phyloP scores from a whole-genome alignment of 2,329 filamentous ascomycete genomes.

The Blastomyces percursus region DNA sequence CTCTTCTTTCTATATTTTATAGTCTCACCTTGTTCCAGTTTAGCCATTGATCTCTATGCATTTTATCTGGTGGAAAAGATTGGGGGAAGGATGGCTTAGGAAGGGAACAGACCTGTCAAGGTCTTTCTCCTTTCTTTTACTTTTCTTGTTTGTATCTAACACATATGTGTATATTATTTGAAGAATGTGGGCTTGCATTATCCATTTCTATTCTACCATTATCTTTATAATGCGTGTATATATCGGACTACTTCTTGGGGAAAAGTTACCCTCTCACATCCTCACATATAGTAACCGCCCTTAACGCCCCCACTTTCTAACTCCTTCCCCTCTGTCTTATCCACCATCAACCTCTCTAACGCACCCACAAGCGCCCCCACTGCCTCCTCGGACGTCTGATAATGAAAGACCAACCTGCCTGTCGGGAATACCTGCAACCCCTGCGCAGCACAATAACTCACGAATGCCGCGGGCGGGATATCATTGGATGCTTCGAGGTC shows the following conservation, averaged over 20 bases:
- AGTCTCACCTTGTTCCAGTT: neutral
- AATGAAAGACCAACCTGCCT: slow-evolving; percentile 21
- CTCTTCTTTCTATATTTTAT: neutral
- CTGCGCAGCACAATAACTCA: slow-evolving; percentile 16
- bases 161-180: neutral
- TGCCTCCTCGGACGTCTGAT: slow-evolving; percentile 19
- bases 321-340: slow-evolving; percentile 16
- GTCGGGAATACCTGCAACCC: slow-evolving; percentile 17
- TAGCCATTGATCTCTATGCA: neutral
- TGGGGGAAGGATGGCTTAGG: neutral
- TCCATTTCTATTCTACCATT: neutral
- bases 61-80: neutral
- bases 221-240: neutral
- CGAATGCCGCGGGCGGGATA: slow-evolving; percentile 13
- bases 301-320: slow-evolving; percentile 13
- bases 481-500: slow-evolving; percentile 18
- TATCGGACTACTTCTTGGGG: too few species aligned
- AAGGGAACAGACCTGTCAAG: neutral
- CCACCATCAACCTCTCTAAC: slow-evolving; percentile 16
- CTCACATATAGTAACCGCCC: slow-evolving; percentile 11
- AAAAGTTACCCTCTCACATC: neutral
- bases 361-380: slow-evolving; percentile 15
- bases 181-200: neutral
- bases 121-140: neutral
- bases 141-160: neutral